Evolutionary conservation across 2,329 filamentous ascomycete genomes (phyloP).

Genomic region (Neonectria ditissima): DNA sequence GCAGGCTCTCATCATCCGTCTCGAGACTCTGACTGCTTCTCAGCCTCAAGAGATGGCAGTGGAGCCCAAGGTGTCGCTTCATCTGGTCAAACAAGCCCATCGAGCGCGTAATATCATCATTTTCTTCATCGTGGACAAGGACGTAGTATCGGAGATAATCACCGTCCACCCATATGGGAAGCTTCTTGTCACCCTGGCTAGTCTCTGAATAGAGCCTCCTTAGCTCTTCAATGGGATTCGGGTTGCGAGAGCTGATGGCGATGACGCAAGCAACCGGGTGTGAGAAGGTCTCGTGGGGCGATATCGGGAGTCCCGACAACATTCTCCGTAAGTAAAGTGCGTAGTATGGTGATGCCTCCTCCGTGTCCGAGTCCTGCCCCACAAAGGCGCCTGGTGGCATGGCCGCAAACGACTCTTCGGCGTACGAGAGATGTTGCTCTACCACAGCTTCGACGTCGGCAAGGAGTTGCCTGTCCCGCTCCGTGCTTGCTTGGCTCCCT

Average conservation of each 20-base stretch:
- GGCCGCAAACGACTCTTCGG: constrained; percentile 69
- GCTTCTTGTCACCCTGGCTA: constrained; percentile 77
- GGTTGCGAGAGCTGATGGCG: constrained; percentile 90
- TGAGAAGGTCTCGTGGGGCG: constrained; percentile 90
- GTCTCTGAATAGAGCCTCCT: constrained; percentile 86
- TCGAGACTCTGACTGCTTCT: constrained; percentile 87
- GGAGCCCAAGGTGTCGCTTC: constrained; percentile 97
- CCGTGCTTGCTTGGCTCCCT: constrained; percentile 44
- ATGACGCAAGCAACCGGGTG: constrained; percentile 96
- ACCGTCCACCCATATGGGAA: constrained; percentile 88
- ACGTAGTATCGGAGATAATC: constrained; percentile 98
- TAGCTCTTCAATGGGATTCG: constrained; percentile 86
- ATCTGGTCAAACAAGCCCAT: constrained; percentile 96
- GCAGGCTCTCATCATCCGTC: constrained; percentile 90
- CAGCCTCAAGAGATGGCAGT: constrained; percentile 91
- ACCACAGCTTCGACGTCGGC: constrained; percentile 83
- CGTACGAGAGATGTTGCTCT: constrained; percentile 80
- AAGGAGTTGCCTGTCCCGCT: constrained; percentile 54
- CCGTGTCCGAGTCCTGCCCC: constrained; percentile 57
- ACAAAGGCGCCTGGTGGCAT: constrained; percentile 52
- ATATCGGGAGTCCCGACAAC: constrained; percentile 81
- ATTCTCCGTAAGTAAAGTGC: constrained; percentile 85
- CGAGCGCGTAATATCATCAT: constrained; percentile 90
- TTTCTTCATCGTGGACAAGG: constrained; percentile 94
- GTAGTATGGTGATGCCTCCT: constrained; percentile 81